phyloP scores from a whole-genome alignment of 352 stramenopile genomes.

The Blastocystis sp. region DNA sequence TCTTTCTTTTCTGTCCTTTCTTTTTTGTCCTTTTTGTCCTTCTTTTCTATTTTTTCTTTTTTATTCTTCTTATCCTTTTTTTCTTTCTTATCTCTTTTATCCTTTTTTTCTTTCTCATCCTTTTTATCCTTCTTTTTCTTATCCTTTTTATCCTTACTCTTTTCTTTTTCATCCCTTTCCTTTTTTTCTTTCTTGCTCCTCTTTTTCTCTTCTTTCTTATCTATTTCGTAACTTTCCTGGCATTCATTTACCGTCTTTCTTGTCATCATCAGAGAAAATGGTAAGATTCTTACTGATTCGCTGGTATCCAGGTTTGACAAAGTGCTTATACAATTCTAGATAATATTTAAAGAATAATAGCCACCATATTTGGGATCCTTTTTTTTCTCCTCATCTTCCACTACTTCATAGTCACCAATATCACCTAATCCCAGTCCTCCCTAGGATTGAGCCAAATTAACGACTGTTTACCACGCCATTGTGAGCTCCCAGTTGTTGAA shows the following conservation, averaged over 20 bases:
- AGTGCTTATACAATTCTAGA: constrained; percentile 57
- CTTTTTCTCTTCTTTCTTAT: background rate
- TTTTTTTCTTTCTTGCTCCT: constrained; percentile 15
- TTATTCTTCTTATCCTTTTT: background rate
- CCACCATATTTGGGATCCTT: constrained; percentile 59
- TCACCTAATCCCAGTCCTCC: background rate
- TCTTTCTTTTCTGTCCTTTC: background rate
- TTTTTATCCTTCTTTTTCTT: constrained; percentile 41
- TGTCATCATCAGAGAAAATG: constrained; percentile 43
- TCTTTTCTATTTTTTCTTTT: background rate
- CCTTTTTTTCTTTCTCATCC: constrained; percentile 9
- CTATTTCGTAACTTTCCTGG: background rate
- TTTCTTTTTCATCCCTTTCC: background rate
- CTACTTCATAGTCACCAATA: constrained; percentile 23
- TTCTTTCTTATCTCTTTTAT: constrained; percentile 48
- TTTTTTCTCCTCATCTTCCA: constrained; percentile 58
- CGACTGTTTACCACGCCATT: background rate
- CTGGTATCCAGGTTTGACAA: constrained; percentile 44
- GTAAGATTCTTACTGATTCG: constrained; percentile 51
- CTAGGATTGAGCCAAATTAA: background rate
- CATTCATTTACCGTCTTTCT: background rate
- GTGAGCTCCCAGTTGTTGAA: constrained; percentile 9
- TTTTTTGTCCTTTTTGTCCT: background rate
- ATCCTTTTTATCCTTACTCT: constrained; percentile 42
- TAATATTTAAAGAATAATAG: background rate